phyloP scores from a whole-genome alignment of 192 early-diverging fungal genomes.

The Fimicolochytrium jonesii region DNA sequence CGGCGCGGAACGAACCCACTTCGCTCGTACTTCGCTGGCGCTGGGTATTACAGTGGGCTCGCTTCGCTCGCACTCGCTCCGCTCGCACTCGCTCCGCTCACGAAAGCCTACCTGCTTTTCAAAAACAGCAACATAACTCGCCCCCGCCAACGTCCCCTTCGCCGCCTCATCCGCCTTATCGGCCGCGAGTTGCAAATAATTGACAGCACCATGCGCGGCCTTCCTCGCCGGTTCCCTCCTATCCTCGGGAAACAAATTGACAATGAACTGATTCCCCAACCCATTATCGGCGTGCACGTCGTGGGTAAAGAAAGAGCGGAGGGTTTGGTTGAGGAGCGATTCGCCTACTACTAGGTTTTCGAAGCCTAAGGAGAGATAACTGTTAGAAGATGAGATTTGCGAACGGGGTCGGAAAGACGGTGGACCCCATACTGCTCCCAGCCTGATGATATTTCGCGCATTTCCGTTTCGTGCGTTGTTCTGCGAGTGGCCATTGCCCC shows the following conservation, averaged over 20 bases:
- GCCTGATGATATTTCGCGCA: conserved; percentile 15
- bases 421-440: conserved; percentile 23
- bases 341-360: background rate
- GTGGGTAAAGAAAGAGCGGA: background rate
- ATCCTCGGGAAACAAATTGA: background rate
- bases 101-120: too few relatives aligned
- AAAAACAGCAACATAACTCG: too few relatives aligned
- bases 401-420: too few relatives aligned
- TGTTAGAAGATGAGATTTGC: too few relatives aligned
- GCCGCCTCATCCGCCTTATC: background rate
- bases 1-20: too few relatives aligned
- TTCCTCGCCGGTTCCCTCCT: background rate
- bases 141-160: too few relatives aligned
- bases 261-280: background rate
- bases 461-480: conserved; percentile 20
- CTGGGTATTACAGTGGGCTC: too few relatives aligned
- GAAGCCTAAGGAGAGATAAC: too few relatives aligned
- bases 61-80: too few relatives aligned
- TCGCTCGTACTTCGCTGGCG: too few relatives aligned
- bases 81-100: too few relatives aligned
- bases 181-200: background rate
- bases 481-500: conserved; percentile 15
- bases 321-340: background rate
- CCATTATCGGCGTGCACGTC: conserved; percentile 11
- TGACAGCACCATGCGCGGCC: background rate